Evolutionary conservation across 2,329 filamentous ascomycete species (phyloP).

Genomic region (Erysiphe pulchra): DNA sequence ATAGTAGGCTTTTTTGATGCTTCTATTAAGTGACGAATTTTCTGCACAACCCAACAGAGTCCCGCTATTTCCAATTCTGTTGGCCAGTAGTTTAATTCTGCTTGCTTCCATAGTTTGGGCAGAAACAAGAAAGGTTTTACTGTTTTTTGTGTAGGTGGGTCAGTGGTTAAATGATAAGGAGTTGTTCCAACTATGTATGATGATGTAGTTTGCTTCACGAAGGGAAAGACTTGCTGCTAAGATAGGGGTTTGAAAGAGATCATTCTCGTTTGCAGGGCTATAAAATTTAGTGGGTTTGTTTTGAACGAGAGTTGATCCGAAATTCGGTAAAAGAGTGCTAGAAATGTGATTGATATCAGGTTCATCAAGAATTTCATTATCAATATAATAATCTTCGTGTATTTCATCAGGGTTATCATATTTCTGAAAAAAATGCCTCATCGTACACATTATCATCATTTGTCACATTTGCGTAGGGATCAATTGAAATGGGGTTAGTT

Average conservation of each 20-base stretch:
- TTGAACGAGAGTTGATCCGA: not conserved
- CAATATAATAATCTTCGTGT: not conserved
- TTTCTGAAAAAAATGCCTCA: not conserved
- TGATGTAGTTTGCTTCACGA: too few species aligned
- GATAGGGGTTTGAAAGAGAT: too few species aligned
- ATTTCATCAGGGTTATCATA: not conserved
- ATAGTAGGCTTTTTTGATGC: not conserved
- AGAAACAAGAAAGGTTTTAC: not conserved
- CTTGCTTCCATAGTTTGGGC: not conserved
- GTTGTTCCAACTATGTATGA: too few species aligned
- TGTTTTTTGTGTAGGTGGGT: not conserved
- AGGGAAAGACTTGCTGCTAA: too few species aligned
- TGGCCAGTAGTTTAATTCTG: not conserved
- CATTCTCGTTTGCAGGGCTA: not conserved
- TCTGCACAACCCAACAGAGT: not conserved
- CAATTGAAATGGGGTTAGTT: not conserved
- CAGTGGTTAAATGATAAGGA: not conserved
- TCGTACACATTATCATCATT: not conserved
- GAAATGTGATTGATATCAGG: not conserved
- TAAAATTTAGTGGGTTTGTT: not conserved
- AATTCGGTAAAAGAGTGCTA: not conserved
- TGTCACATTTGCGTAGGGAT: not conserved
- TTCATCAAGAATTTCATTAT: not conserved
- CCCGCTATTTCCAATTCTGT: not conserved
- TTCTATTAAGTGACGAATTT: not conserved